Base-by-base conservation (phyloP, 768 basidiomycete genomes). In the Hypsizygus marmoreus region DNA sequence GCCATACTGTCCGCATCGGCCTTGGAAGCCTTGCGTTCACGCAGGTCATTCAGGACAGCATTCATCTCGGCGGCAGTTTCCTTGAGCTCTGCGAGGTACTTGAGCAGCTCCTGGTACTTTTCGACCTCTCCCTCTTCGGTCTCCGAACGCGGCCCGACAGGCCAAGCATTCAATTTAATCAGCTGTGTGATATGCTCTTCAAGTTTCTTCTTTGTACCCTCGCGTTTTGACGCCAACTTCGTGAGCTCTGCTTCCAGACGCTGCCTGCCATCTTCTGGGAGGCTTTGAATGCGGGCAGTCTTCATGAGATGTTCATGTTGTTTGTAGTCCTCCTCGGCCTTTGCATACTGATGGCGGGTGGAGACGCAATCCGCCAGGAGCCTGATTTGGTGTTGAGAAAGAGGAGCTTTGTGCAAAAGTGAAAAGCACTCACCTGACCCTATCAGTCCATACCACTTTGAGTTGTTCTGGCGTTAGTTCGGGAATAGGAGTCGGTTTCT, bases 81-180 rank as follows among this genome's bases (percentile, higher is more conserved):
- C 29, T 53, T 54, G 39, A 69, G 54, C 14, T 59, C 48, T 25
- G 43, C 40, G 12, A 57, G 46, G 20, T 51, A 57, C 31, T 53
- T 50, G 6, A 58, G 23, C 29, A 66, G 47, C 13, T 63, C 57
- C 12, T 51, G 40, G 20, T 56, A 49, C 32, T 54, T 57, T 6
- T 43, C 49, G 2, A 49, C 50, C 17, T 57, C 62, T 11, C 37
- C 49, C 16, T 53, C 57, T 10, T 59, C 38, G 2, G 44, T 36
- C 11, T 62, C 62, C 14, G 51, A 45, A 13, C 47, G 40, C 13
- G 59, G 58, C 12, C 42, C 34, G 6, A 60, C 55, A 1, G 66
- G 66, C 67, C 68, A 67, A 40, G 49, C 60, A 12, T 64, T 53
- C n/a, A 55, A 38, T 9, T 60, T 58, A 19, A 47, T 49, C 30